Evolutionary conservation across 2,329 filamentous ascomycete genomes (phyloP).

Genomic region (Penicillium sp.): DNA sequence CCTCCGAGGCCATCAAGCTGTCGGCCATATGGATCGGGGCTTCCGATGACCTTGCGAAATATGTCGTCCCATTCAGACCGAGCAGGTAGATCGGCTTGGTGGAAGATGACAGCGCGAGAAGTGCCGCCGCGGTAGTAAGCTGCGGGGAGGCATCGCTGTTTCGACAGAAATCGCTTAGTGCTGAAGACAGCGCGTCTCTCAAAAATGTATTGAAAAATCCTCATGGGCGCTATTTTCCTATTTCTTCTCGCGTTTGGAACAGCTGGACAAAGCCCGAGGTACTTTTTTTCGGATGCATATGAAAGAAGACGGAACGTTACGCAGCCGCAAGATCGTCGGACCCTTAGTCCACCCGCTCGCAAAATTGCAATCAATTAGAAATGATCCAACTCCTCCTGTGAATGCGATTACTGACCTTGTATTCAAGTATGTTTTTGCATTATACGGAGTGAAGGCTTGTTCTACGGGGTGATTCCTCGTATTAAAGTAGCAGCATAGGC

Average conservation of each 20-base stretch:
- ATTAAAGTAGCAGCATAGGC: not conserved
- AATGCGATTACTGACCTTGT: not conserved
- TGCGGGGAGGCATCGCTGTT: not conserved
- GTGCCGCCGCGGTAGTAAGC: not conserved
- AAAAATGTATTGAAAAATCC: not conserved
- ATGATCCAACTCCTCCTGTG: not conserved
- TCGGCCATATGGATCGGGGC: constrained; percentile 66
- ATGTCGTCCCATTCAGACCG: not conserved
- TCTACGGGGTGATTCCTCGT: not conserved
- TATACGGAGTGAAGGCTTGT: not conserved
- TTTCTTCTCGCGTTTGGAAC: too few relatives aligned
- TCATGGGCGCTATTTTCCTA: not conserved
- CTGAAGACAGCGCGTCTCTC: not conserved
- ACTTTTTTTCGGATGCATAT: not conserved
- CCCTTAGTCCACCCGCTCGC: not conserved
- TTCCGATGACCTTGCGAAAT: constrained; percentile 57
- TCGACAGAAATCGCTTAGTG: not conserved
- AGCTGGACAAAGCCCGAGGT: too few relatives aligned
- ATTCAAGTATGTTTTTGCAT: not conserved
- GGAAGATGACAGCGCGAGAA: not conserved
- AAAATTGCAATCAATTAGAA: not conserved
- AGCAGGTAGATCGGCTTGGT: not conserved
- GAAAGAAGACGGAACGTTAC: not conserved
- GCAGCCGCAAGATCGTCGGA: not conserved
- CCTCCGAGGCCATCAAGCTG: constrained; percentile 75